Evolutionary conservation across 1,139 yeast genomes (phyloP).

Genomic region (Magnusiomyces suaveolens): DNA sequence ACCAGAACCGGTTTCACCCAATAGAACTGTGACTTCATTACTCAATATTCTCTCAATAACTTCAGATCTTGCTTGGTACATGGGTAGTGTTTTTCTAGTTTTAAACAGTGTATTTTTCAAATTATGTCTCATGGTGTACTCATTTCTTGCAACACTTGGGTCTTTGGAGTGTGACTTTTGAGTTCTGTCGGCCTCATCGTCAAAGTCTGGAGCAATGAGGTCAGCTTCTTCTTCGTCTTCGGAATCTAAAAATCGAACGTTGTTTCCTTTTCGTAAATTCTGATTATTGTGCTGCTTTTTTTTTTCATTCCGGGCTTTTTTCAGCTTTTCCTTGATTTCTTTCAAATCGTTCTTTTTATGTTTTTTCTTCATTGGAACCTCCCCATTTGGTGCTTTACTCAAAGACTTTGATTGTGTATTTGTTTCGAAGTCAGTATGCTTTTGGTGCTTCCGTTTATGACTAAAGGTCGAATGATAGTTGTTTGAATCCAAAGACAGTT

Average conservation of each 20-base stretch:
- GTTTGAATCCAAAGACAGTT: background rate
- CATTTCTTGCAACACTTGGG: constrained; percentile 12
- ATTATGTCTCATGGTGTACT: constrained; percentile 8
- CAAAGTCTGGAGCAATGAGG: constrained; percentile 17
- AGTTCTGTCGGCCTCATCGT: constrained; percentile 17
- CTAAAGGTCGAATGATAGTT: background rate
- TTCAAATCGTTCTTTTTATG: background rate
- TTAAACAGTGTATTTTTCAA: constrained; percentile 32
- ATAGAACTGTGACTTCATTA: constrained; percentile 65
- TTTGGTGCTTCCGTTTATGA: background rate
- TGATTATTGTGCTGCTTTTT: constrained; percentile 2
- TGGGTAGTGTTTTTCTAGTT: constrained; percentile 57
- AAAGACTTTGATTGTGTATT: too few relatives aligned
- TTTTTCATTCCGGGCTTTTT: constrained; percentile 15
- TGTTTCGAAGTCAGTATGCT: background rate
- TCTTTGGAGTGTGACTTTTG: background rate
- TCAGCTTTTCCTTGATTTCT: constrained; percentile 3
- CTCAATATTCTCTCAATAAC: constrained; percentile 46
- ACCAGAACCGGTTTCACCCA: constrained; percentile 98
- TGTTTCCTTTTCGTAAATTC: constrained; percentile 7
- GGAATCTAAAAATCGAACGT: constrained; percentile 23
- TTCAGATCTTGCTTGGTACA: constrained; percentile 59
- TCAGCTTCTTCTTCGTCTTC: constrained; percentile 33
- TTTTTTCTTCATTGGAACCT: too few relatives aligned
- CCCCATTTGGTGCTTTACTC: too few relatives aligned